A percentile compares a stretch with the other conserved stretches of the same genome.
These are phyloP conservation scores for Termitomyces sp. DNA, from an alignment of 768 basidiomycete genomes.

Conservation along the genomic window DNA sequence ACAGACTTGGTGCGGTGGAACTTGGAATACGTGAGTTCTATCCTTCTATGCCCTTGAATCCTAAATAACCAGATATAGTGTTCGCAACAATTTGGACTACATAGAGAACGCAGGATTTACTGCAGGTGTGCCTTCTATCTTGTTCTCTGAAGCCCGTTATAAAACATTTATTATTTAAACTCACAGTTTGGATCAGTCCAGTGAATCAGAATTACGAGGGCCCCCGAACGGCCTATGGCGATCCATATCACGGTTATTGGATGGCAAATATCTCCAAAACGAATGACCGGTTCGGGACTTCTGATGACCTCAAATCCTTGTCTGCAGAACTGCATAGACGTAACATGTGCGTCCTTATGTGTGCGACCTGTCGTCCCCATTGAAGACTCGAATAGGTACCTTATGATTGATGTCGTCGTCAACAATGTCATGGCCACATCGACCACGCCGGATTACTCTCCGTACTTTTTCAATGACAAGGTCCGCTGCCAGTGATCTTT, in stretches of 20 bases:
- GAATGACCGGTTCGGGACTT: constrained; percentile 64
- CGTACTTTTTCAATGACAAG: constrained; percentile 65
- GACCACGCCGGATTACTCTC: constrained; percentile 59
- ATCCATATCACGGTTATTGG: constrained; percentile 90
- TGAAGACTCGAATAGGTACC: constrained; percentile 41
- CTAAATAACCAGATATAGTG: constrained; percentile 29
- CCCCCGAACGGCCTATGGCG: constrained; percentile 68
- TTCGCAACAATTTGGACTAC: constrained; percentile 80
- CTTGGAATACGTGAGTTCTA: constrained; percentile 60
- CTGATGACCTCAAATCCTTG: constrained; percentile 62
- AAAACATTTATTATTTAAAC: constrained; percentile 1
- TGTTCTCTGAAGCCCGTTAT: not conserved
- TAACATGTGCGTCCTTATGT: constrained; percentile 52
- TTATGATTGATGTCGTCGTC: constrained; percentile 85
- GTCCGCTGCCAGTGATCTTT: constrained; percentile 30
- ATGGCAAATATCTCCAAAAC: constrained; percentile 60
- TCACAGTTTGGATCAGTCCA: constrained; percentile 79
- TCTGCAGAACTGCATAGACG: constrained; percentile 62
- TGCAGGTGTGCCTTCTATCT: constrained; percentile 44
- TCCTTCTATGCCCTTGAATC: not conserved
- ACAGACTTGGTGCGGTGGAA: constrained; percentile 84
- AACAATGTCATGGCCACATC: constrained; percentile 83
- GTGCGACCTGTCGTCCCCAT: constrained; percentile 1
- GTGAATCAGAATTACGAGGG: constrained; percentile 78
- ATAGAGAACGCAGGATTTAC: constrained; percentile 83